Percentiles rank a stretch among this genome's conserved stretches.
Evolutionary conservation across 257 asterid species (phyloP).

Genomic region (Scutellaria minor): DNA sequence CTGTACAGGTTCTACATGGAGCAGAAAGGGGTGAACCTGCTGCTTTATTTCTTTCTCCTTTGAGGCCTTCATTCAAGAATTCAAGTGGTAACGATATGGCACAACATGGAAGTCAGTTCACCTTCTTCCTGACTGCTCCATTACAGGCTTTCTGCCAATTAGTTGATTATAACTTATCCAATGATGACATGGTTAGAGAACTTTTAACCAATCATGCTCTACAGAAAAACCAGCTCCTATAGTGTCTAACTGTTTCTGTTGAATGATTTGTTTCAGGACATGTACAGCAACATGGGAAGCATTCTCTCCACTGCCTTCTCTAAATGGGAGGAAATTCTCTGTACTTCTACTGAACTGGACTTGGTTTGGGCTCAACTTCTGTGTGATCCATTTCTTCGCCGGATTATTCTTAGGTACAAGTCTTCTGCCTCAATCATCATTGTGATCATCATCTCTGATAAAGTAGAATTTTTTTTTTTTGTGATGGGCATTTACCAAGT

Average conservation of each 20-base stretch:
- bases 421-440: slow-evolving; percentile 27
- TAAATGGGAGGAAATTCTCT: slow-evolving; percentile 89
- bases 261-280: slow-evolving; percentile 57
- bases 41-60: slow-evolving; percentile 89
- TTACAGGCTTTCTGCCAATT: slow-evolving; percentile 88
- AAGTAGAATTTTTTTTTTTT: background rate
- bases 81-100: slow-evolving; percentile 49
- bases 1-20: slow-evolving; percentile 83
- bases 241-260: slow-evolving; percentile 29
- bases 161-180: slow-evolving; percentile 61
- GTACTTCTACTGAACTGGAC: slow-evolving; percentile 76
- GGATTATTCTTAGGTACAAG: slow-evolving; percentile 82
- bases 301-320: slow-evolving; percentile 77
- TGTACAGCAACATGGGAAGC: slow-evolving; percentile 52
- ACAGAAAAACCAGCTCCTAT: slow-evolving; percentile 25
- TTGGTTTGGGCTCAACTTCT: slow-evolving; percentile 95
- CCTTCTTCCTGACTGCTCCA: slow-evolving; percentile 90
- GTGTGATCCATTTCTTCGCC: slow-evolving; percentile 82
- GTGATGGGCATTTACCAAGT: slow-evolving; percentile 8
- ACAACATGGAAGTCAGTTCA: slow-evolving; percentile 87
- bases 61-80: slow-evolving; percentile 73
- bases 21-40: slow-evolving; percentile 89
- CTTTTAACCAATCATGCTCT: slow-evolving; percentile 22
- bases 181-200: slow-evolving; percentile 61
- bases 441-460: background rate